These are phyloP conservation scores for Xylaria acuta DNA, from an alignment of 495 filamentous ascomycete genomes.

Conservation along the genomic window DNA sequence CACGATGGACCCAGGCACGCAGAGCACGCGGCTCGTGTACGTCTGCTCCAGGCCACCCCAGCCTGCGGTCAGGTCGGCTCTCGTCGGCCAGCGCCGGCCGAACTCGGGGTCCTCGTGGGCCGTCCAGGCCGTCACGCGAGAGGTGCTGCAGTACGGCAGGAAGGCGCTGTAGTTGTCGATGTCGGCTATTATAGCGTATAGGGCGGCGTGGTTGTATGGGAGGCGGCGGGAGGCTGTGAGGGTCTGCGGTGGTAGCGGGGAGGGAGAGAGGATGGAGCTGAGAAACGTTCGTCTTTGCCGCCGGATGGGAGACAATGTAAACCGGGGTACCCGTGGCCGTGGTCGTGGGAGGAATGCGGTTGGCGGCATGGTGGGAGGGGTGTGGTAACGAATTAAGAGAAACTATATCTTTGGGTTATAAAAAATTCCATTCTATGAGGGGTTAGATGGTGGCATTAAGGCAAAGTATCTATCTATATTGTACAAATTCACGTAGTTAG, in stretches of 20 bases:
- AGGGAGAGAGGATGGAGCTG: conserved; percentile 42
- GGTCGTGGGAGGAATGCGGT: conserved; percentile 16
- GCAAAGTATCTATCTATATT: conserved; percentile 10
- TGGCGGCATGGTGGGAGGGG: conserved; percentile 23
- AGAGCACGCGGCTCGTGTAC: conserved; percentile 78
- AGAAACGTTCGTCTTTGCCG: conserved; percentile 45
- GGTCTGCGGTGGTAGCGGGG: conserved; percentile 50
- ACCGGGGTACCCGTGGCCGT: conserved; percentile 4
- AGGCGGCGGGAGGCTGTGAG: conserved; percentile 79
- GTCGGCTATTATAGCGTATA: conserved; percentile 86
- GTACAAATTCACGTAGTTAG: background rate
- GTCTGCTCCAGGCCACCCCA: conserved; percentile 82
- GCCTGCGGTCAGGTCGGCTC: conserved; percentile 81
- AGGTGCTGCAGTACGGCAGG: conserved; percentile 82
- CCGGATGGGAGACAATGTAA: background rate
- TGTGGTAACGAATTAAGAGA: background rate
- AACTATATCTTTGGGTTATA: background rate
- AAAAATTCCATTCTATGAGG: conserved; percentile 16
- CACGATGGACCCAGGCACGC: conserved; percentile 69
- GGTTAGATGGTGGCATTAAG: background rate
- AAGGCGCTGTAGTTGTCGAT: conserved; percentile 80
- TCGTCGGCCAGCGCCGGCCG: conserved; percentile 63
- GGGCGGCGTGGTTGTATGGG: conserved; percentile 69
- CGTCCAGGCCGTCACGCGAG: conserved; percentile 68
- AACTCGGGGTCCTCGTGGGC: conserved; percentile 48